Evolutionary conservation across 352 stramenopile species (phyloP).

Genomic region (Phytopythium chamaehyphon): DNA sequence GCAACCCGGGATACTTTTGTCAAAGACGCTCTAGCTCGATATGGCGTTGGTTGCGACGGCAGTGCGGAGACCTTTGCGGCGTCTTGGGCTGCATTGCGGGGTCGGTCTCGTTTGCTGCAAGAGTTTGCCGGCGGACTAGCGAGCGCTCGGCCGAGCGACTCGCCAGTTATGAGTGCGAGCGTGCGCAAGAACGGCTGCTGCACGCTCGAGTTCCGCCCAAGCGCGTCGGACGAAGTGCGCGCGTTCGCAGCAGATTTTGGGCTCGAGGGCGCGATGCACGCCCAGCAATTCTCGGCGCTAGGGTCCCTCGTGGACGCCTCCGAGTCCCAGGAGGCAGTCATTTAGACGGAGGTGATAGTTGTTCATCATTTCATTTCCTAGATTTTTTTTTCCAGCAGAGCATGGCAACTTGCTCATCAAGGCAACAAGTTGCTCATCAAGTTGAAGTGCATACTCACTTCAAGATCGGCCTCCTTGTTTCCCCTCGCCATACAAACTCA

Average conservation of each 20-base stretch:
- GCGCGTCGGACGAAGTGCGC: slow-evolving; percentile 16
- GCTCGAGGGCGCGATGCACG: slow-evolving; percentile 39
- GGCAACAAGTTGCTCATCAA: too few species aligned
- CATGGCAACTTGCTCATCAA: neutral
- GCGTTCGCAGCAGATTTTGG: slow-evolving; percentile 27
- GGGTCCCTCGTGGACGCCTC: slow-evolving; percentile 17
- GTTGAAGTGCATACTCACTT: too few species aligned
- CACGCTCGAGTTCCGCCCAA: slow-evolving; percentile 18
- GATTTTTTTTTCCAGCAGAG: too few species aligned
- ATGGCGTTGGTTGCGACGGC: neutral
- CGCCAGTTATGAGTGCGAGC: slow-evolving; percentile 3
- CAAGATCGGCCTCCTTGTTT: too few species aligned
- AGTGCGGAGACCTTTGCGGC: slow-evolving; percentile 31
- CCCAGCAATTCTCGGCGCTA: slow-evolving; percentile 36
- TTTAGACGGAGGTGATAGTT: too few species aligned
- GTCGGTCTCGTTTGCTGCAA: slow-evolving; percentile 46
- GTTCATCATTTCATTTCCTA: too few species aligned
- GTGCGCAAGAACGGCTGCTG: slow-evolving; percentile 7
- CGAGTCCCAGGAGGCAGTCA: slow-evolving; percentile 1
- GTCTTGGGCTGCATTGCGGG: slow-evolving; percentile 29
- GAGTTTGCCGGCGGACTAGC: slow-evolving; percentile 55
- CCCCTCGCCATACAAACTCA: too few species aligned
- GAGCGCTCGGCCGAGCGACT: slow-evolving; percentile 25
- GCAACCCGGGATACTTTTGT: slow-evolving; percentile 16
- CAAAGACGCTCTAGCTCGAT: slow-evolving; percentile 11